Conservation (phyloP, 257 asterid genomes). For the Haberlea rhodopensis region DNA sequence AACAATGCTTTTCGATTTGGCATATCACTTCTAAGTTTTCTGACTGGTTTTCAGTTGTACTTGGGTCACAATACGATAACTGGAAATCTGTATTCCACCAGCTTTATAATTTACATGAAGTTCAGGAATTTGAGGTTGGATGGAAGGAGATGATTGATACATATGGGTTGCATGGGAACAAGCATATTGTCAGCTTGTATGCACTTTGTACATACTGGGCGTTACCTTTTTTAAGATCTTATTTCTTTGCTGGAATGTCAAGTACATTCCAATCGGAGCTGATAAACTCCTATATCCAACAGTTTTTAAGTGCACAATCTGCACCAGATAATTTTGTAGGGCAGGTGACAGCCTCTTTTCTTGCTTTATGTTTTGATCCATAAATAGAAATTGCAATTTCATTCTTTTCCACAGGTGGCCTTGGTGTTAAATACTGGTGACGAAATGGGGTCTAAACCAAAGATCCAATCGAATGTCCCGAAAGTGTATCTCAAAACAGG, state of each 20-base stretch:
- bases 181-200: slow-evolving; percentile 50
- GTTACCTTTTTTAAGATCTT: slow-evolving; percentile 44
- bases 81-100: slow-evolving; percentile 55
- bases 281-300: slow-evolving; percentile 46
- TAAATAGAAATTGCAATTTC: neutral
- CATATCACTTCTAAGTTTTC: slow-evolving; percentile 53
- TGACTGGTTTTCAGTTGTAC: slow-evolving; percentile 50
- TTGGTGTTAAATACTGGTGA: slow-evolving; percentile 37
- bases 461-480: slow-evolving; percentile 31
- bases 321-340: slow-evolving; percentile 46
- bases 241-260: slow-evolving; percentile 61
- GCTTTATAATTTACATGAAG: slow-evolving; percentile 43
- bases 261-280: slow-evolving; percentile 40
- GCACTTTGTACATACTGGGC: slow-evolving; percentile 61
- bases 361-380: neutral
- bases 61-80: slow-evolving; percentile 46
- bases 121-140: slow-evolving; percentile 55
- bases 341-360: slow-evolving; percentile 36
- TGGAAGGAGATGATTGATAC: slow-evolving; percentile 59
- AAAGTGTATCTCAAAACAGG: slow-evolving; percentile 46
- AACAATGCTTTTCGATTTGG: slow-evolving; percentile 59
- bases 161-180: slow-evolving; percentile 51
- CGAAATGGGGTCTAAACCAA: slow-evolving; percentile 30
- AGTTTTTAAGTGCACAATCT: slow-evolving; percentile 46
- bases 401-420: slow-evolving; percentile 40